Percentiles rank a stretch among this genome's conserved stretches.
Evolutionary conservation across 176 grass and related monocot species (phyloP).

Genomic region (Aegilops umbellulata): DNA sequence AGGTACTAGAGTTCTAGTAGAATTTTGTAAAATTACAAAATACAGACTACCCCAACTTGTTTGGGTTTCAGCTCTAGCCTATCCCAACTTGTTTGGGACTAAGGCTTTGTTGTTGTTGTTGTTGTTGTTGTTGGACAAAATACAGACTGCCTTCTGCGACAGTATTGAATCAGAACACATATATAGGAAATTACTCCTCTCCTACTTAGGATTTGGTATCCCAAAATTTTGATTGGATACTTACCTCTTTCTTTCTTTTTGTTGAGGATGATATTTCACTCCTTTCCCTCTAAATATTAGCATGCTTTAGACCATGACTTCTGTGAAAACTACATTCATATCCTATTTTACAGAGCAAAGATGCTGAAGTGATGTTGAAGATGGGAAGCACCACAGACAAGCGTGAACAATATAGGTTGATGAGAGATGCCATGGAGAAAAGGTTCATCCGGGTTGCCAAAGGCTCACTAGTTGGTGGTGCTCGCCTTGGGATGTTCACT

Average conservation of each 20-base stretch:
- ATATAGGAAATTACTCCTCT: background rate
- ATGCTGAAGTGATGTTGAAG: constrained; percentile 96
- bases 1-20: background rate
- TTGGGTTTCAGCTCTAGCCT: too few relatives aligned
- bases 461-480: constrained; percentile 77
- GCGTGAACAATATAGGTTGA: constrained; percentile 90
- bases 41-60: background rate
- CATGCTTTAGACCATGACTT: constrained; percentile 3
- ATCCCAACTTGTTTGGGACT: too few relatives aligned
- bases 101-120: too few relatives aligned
- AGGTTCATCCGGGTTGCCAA: constrained; percentile 68
- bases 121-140: background rate
- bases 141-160: background rate
- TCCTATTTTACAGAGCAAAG: constrained; percentile 72
- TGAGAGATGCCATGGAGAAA: constrained; percentile 98
- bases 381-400: constrained; percentile 96
- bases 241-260: background rate
- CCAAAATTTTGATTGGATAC: background rate
- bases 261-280: background rate
- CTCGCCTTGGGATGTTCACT: constrained; percentile 82
- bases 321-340: background rate
- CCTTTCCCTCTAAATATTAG: background rate
- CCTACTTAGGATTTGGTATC: background rate
- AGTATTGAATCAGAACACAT: background rate
- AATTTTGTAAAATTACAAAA: background rate